Evolutionary conservation across 768 basidiomycete genomes (phyloP).

Genomic region (Pulveroboletus sp.): DNA sequence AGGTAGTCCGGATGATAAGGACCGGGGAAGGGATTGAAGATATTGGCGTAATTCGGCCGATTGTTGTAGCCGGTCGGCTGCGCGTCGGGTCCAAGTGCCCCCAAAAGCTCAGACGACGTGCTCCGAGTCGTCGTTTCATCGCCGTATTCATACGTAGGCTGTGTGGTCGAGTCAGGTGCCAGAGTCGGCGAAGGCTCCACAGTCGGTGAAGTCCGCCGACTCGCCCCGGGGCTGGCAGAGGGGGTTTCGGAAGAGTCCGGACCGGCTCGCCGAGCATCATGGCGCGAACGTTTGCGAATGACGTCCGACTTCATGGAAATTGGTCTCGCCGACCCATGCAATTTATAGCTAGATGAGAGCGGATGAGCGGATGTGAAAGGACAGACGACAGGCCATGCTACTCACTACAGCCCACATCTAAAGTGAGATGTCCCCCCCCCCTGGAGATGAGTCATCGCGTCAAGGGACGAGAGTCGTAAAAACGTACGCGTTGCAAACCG

Average conservation of each 20-base stretch:
- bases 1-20: slow-evolving; percentile 75
- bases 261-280: slow-evolving; percentile 63
- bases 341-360: slow-evolving; percentile 51
- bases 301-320: slow-evolving; percentile 91
- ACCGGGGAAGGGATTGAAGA: slow-evolving; percentile 55
- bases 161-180: slow-evolving; percentile 66
- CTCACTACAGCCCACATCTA: slow-evolving; percentile 76
- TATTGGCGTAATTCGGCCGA: slow-evolving; percentile 27
- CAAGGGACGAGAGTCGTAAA: not conserved
- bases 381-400: slow-evolving; percentile 6
- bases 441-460: slow-evolving; percentile 9
- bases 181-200: slow-evolving; percentile 58
- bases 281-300: slow-evolving; percentile 81
- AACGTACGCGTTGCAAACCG: slow-evolving; percentile 87
- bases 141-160: slow-evolving; percentile 45
- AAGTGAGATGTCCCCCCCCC: slow-evolving; percentile 1
- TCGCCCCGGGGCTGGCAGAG: slow-evolving; percentile 70
- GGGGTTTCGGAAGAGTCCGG: slow-evolving; percentile 58
- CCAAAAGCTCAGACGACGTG: slow-evolving; percentile 50
- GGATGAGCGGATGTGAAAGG: slow-evolving; percentile 13
- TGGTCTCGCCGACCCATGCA: slow-evolving; percentile 80
- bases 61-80: slow-evolving; percentile 26
- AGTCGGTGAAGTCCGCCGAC: slow-evolving; percentile 67
- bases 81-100: slow-evolving; percentile 36
- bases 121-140: slow-evolving; percentile 39